These are phyloP conservation scores for Lenwebbia sp. DNA, from an alignment of 345 rosid species.

Conservation along the genomic window DNA sequence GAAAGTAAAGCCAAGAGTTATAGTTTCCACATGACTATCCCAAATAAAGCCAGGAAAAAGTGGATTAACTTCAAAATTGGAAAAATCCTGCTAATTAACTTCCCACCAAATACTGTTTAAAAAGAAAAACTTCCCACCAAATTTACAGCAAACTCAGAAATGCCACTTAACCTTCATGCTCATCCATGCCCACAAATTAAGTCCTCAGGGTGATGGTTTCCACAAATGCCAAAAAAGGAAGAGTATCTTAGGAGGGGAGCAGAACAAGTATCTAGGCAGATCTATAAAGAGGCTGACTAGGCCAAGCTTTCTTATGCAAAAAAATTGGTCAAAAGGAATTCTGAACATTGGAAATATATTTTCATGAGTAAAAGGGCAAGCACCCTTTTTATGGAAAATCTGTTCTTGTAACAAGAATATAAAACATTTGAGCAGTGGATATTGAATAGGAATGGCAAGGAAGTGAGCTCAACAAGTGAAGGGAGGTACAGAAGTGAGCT, in stretches of 20 bases:
- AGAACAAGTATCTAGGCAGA: neutral
- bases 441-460: neutral
- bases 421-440: neutral
- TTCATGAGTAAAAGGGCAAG: neutral
- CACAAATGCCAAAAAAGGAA: neutral
- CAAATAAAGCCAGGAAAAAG: neutral
- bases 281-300: neutral
- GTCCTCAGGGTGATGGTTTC: neutral
- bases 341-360: neutral
- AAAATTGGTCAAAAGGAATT: neutral
- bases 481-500: neutral
- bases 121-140: neutral
- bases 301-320: neutral
- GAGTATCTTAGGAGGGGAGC: neutral
- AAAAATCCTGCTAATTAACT: neutral
- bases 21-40: accelerated
- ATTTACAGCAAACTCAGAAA: neutral
- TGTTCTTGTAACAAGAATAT: neutral
- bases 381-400: neutral
- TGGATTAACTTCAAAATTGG: neutral
- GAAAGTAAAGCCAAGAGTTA: neutral
- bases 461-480: neutral
- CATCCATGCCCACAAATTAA: neutral
- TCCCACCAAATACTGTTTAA: neutral
- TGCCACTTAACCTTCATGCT: neutral